Percentiles rank a stretch among this genome's conserved stretches.
These are phyloP conservation scores for Penicillium sp. DNA, from an alignment of 2,329 filamentous ascomycete species.

Conservation along the genomic window DNA sequence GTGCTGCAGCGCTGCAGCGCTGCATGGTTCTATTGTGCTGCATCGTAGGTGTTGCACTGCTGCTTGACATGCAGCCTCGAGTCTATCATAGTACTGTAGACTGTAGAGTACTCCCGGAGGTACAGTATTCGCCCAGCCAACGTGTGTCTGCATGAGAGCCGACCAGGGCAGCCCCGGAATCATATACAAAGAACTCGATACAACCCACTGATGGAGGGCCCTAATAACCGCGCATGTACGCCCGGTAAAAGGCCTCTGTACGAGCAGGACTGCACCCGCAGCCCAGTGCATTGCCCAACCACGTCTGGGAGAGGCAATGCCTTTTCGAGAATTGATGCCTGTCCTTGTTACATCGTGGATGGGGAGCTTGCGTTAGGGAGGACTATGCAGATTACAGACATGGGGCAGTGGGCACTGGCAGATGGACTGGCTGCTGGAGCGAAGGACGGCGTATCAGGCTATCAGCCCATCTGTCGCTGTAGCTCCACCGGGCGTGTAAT, in stretches of 20 bases:
- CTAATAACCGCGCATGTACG: background rate
- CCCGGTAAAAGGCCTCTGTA: background rate
- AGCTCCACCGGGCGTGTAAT: constrained; percentile 1
- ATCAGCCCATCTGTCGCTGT: background rate
- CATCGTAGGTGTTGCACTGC: background rate
- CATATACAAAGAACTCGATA: too few species aligned
- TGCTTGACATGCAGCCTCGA: background rate
- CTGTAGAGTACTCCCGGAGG: background rate
- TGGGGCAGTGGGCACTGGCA: background rate
- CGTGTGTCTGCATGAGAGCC: background rate
- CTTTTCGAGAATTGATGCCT: background rate
- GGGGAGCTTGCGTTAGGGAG: background rate
- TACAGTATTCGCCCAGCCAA: background rate
- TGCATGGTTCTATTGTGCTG: background rate
- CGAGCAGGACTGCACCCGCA: background rate
- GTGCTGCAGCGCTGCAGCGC: background rate
- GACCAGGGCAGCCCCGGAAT: background rate
- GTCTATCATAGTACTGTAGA: background rate
- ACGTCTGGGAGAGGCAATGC: background rate
- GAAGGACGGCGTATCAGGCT: background rate
- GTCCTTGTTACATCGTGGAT: background rate
- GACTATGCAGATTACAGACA: too few species aligned
- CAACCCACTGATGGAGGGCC: background rate
- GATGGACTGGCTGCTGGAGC: background rate
- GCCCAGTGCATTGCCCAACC: background rate